Evolutionary conservation across 192 early-diverging fungal species (phyloP).

Genomic region (Backusella macrospora): DNA sequence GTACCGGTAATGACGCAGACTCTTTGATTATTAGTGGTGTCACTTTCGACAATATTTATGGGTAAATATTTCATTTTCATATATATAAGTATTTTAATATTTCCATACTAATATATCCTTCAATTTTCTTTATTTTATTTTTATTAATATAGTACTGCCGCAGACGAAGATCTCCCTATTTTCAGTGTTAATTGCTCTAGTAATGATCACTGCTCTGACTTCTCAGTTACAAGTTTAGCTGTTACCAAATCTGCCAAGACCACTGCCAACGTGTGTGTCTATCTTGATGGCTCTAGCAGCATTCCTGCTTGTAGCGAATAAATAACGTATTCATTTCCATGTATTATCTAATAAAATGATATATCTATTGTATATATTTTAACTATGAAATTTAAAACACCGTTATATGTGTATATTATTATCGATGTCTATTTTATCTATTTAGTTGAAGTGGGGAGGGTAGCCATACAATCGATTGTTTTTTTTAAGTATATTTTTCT

Average conservation of each 20-base stretch:
- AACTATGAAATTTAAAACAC: no score
- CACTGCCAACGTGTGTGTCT: slow-evolving; percentile 15
- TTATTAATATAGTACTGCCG: slow-evolving; percentile 6
- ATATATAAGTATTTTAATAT: not conserved
- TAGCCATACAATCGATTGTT: no score
- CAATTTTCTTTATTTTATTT: no score
- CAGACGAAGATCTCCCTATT: not conserved
- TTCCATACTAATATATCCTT: not conserved
- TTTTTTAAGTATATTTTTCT: no score
- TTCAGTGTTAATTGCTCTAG: slow-evolving; percentile 28
- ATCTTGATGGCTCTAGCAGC: no score
- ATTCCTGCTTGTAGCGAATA: slow-evolving; percentile 18
- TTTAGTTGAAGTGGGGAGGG: no score
- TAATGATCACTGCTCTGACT: slow-evolving; percentile 22
- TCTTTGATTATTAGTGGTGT: slow-evolving; percentile 46
- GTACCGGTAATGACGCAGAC: slow-evolving; percentile 35
- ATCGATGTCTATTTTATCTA: no score
- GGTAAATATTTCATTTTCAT: no score
- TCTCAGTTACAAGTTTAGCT: slow-evolving; percentile 14
- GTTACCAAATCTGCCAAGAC: slow-evolving; percentile 13
- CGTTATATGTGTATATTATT: no score
- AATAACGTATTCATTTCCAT: no score
- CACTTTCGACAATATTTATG: slow-evolving; percentile 44
- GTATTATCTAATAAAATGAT: no score
- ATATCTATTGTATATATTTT: no score